These are phyloP conservation scores for Neonectria sp. DNA, from an alignment of 2,329 filamentous ascomycete genomes.

Conservation along the genomic window DNA sequence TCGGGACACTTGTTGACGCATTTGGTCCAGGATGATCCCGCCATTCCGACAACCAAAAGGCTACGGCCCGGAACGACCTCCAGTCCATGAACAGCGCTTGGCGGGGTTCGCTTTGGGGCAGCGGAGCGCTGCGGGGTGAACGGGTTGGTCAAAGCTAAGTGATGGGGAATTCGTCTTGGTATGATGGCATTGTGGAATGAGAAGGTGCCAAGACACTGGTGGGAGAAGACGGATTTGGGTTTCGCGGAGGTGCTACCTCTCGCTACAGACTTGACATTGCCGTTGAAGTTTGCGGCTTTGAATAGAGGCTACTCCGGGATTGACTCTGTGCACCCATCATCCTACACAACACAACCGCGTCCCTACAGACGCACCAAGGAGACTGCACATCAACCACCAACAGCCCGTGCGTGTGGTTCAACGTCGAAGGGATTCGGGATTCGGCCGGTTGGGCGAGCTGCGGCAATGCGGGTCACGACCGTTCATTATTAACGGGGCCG, in stretches of 20 bases:
- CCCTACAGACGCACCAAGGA: too few relatives aligned
- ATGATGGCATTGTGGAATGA: background rate
- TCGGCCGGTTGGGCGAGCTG: background rate
- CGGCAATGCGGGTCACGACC: conserved; percentile 3
- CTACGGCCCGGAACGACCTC: background rate
- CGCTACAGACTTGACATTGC: too few relatives aligned
- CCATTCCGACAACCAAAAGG: background rate
- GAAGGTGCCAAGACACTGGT: background rate
- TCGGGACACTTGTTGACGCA: background rate
- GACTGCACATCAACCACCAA: too few relatives aligned
- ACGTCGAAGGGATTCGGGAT: background rate
- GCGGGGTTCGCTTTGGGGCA: background rate
- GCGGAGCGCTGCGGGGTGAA: conserved; percentile 2
- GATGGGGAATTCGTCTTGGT: conserved; percentile 1
- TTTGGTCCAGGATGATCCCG: background rate
- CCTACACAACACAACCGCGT: too few relatives aligned
- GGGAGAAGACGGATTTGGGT: background rate
- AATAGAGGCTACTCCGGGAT: background rate
- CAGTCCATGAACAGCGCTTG: background rate
- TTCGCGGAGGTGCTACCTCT: background rate
- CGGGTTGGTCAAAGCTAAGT: background rate
- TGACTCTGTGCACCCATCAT: background rate
- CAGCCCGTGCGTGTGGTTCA: too few relatives aligned
- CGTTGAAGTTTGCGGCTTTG: background rate
- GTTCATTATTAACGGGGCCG: conserved; percentile 1